A percentile compares a stretch with the other conserved stretches of the same genome.
Evolutionary conservation across 805 yeast genomes (phyloP).

Genomic region (Kuraishia capsulata): DNA sequence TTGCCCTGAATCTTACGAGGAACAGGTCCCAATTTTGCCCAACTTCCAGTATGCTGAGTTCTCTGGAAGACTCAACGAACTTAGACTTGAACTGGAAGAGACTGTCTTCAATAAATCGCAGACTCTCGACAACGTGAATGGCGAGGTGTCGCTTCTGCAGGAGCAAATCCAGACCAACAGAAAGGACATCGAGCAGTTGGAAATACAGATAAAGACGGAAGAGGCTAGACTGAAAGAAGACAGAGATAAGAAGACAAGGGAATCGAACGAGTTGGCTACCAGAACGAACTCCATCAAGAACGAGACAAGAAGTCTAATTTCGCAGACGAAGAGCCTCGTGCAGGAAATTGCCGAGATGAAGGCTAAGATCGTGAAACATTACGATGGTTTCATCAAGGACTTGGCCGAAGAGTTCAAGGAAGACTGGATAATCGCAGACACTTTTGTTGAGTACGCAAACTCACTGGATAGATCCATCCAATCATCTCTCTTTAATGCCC

Average conservation of each 20-base stretch:
- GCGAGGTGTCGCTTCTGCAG: not conserved
- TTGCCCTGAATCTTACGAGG: not conserved
- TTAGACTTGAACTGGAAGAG: not conserved
- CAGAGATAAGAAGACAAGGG: slow-evolving; percentile 46
- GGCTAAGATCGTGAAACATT: not conserved
- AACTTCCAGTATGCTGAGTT: not conserved
- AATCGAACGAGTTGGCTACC: slow-evolving; percentile 29
- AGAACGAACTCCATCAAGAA: slow-evolving; percentile 12
- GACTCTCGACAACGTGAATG: not conserved
- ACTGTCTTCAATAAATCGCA: not conserved
- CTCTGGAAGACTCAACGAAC: not conserved
- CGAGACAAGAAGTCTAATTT: not conserved
- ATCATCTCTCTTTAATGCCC: not conserved
- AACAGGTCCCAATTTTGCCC: not conserved
- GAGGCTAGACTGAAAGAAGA: slow-evolving; percentile 57
- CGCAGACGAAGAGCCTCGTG: not conserved
- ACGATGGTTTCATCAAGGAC: not conserved
- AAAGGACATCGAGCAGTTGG: slow-evolving; percentile 32
- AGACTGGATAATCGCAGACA: not conserved
- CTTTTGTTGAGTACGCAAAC: not conserved
- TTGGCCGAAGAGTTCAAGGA: not conserved
- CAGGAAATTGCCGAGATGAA: not conserved
- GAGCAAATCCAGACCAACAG: slow-evolving; percentile 1
- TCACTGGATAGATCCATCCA: not conserved
- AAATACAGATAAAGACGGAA: slow-evolving; percentile 43